Evolutionary conservation across 768 basidiomycete genomes (phyloP).

Genomic region (Cystobasidium ongulense): DNA sequence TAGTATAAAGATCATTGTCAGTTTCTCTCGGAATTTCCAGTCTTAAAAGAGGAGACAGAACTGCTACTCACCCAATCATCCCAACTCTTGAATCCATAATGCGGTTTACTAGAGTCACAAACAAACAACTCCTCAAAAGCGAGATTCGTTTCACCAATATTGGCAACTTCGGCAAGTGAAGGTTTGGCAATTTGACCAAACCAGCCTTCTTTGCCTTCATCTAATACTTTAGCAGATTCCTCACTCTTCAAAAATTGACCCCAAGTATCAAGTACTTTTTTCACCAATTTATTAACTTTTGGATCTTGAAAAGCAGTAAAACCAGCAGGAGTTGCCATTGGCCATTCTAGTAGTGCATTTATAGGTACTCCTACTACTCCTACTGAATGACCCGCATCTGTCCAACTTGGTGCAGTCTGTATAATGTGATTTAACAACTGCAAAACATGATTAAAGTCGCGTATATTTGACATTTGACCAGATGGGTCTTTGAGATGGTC

Average conservation of each 20-base stretch:
- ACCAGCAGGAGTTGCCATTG: conserved; percentile 49
- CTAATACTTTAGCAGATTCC: conserved; percentile 50
- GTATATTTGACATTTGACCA: conserved; percentile 44
- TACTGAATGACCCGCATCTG: conserved; percentile 44
- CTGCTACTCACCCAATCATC: conserved; percentile 37
- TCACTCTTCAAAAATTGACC: conserved; percentile 50
- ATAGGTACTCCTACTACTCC: conserved; percentile 52
- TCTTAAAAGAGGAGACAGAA: neutral
- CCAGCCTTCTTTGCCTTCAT: conserved; percentile 50
- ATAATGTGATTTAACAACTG: conserved; percentile 49
- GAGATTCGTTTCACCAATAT: conserved; percentile 39
- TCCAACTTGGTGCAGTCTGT: conserved; percentile 49
- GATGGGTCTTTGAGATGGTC: conserved; percentile 43
- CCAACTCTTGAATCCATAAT: conserved; percentile 51
- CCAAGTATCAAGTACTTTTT: conserved; percentile 54
- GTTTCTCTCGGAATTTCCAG: neutral
- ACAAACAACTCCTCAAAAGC: conserved; percentile 48
- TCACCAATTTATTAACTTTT: conserved; percentile 51
- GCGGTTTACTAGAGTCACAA: conserved; percentile 47
- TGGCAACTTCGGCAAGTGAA: conserved; percentile 42
- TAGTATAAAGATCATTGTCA: too few relatives aligned
- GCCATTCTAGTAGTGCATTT: conserved; percentile 50
- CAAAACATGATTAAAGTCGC: conserved; percentile 49
- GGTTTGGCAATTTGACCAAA: conserved; percentile 48
- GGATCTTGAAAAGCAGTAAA: conserved; percentile 48